A percentile compares a stretch with the other conserved stretches of the same genome.
Evolutionary conservation across 208 protist genomes (phyloP).

Genomic region (Crithidia acanthocephali): DNA sequence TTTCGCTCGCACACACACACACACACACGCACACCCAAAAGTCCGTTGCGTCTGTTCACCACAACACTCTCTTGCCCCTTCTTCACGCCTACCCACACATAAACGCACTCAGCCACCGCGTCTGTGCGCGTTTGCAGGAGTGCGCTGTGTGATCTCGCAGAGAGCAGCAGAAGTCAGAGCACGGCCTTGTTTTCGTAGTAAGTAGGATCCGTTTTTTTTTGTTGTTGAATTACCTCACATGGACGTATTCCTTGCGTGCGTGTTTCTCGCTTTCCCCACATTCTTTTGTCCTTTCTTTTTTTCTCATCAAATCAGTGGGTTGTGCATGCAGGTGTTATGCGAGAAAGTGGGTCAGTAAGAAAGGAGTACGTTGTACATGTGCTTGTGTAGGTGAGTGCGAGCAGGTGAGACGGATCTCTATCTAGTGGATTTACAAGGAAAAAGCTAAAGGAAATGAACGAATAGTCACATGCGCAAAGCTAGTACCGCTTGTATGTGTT

Average conservation of each 20-base stretch:
- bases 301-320: neutral
- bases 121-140: neutral
- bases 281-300: neutral
- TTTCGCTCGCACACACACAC: no score
- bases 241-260: neutral
- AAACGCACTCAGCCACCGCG: neutral
- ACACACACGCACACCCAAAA: no score
- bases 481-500: neutral
- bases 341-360: neutral
- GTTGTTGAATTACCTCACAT: neutral
- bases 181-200: conserved; percentile 10
- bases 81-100: neutral
- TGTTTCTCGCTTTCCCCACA: neutral
- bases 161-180: neutral
- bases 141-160: no score
- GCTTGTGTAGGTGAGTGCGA: neutral
- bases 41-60: neutral
- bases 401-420: conserved; percentile 5
- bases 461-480: neutral
- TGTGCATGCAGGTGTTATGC: neutral
- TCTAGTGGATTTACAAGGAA: conserved; percentile 19
- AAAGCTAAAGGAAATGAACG: neutral
- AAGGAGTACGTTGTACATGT: neutral
- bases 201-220: conserved; percentile 5
- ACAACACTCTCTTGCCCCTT: neutral